Evolutionary conservation across 2,329 filamentous ascomycete species (phyloP), one percentile per base, ranked within the genome.

Genomic region (Cryphonectria carpinicola): DNA sequence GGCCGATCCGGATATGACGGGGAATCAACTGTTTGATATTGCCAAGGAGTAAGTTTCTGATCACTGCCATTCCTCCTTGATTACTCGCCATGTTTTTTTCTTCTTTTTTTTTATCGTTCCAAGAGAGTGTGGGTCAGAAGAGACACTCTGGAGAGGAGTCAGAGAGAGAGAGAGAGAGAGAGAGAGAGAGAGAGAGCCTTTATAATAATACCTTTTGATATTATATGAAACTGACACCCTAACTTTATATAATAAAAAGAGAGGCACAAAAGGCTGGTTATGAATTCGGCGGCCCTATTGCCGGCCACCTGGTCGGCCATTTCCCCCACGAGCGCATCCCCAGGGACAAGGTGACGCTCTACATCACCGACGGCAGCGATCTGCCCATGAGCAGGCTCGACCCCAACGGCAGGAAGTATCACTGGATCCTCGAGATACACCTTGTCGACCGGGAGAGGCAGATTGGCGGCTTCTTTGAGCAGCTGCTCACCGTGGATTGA

Each of bases 381-480:
- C 77, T 81, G n/a, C 74, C 75, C 2, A 85, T 86, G 82, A 76
- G 74, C 32, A 73, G 73, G 4, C 62, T 76, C 4, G 84, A 80
- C 3, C 79, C 80, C 63, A 79, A 84, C 69, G 84, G 84, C 0
- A 74, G 79, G 46, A 80, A 78, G 74, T 73, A 83, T 49, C 84
- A 85, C 77, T 86, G 84, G 84, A 86, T 86, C 69, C 73, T 86
- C 72, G 84, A 86, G 74, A 82, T 86, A 65, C 83, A 86, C 75
- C 79, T 86, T 43, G 79, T 79, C 43, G 81, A 85, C 70, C 76
- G 75, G 0, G 79, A 75, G n/a, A 76, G 76, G 28, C 73, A 79
- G 58, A 80, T 81, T 73, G 81, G 79, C 1, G 84, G 80, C 0
- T 86, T 86, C 74, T 81, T 79, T 62, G 84, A 86, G 74, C 80